Evolutionary conservation across 2,329 filamentous ascomycete genomes (phyloP), one percentile per base, ranked within the genome.

Genomic region (Emydomyces testavorans): DNA sequence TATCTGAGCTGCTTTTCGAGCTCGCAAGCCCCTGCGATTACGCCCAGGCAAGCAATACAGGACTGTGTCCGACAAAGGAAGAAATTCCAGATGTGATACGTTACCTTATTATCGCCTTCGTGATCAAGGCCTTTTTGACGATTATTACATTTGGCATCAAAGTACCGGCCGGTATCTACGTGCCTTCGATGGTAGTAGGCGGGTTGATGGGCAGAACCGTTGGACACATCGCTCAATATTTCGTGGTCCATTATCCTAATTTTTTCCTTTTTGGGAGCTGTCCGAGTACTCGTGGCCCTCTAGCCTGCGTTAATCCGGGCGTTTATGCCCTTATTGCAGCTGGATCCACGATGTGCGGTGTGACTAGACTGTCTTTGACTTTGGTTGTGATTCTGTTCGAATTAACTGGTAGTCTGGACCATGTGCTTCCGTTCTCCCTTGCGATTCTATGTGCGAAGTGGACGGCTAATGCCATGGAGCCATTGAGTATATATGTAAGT

Each of bases 141-240:
- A 81, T 83, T 38, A 82, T 95, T 54, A 94, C 90, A 0, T 96
- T 96, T 66, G 90, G 90, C 21, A 89, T 95, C 61, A 96, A 96
- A 73, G 81, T 96, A 0, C 92, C 92, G 7, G 88, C 90, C 1
- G 92, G 92, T 53, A 95, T 98, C 56, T 98, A 98, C 58, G 89
- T 98, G 1, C 92, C 92, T 2, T 95, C 90, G 57, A 98, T 98
- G 92, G 92, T 96, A 23, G 87, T 96, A 15, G 92, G 92, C 54
- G 92, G 92, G 59, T 71, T 98, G 15, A 82, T 94, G 71, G 90
- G 90, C 24, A 81, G 90, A 6, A 80, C 92, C 37, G 78, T 94
- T 10, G 92, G 92, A 1, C 92, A 96, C 62, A 65, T 81, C 5
- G 80, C 89, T 0, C 90, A 96, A 62, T 88, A 84, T 66, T 66